A percentile compares a stretch with the other conserved stretches of the same genome.
Conservation (phyloP, 257 asterid species). For the Solanum sitiens region DNA sequence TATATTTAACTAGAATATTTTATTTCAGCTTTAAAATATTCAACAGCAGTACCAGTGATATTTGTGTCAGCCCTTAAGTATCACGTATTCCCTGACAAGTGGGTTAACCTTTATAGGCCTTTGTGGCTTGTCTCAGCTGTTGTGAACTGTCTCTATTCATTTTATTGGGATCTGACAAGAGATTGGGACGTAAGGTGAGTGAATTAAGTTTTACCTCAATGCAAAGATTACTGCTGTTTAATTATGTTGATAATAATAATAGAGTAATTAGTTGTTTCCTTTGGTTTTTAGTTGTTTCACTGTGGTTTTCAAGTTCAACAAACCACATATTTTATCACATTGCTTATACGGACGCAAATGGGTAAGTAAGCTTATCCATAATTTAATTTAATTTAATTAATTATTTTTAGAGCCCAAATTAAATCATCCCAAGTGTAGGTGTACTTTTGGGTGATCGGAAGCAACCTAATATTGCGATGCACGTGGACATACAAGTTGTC, state of each 20-base stretch:
- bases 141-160: slow-evolving; percentile 74
- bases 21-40: slow-evolving; percentile 85
- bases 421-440: slow-evolving; percentile 31
- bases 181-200: slow-evolving; percentile 96
- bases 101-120: slow-evolving; percentile 69
- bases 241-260: too few species aligned
- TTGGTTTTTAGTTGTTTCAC: slow-evolving; percentile 51
- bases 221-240: too few species aligned
- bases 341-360: slow-evolving; percentile 70
- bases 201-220: neutral
- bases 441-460: slow-evolving; percentile 70
- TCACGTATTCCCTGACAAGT: slow-evolving; percentile 69
- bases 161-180: slow-evolving; percentile 89
- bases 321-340: slow-evolving; percentile 45
- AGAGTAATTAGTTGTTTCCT: too few species aligned
- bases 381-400: neutral
- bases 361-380: slow-evolving; percentile 65
- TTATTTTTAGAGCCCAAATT: neutral
- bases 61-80: slow-evolving; percentile 90
- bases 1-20: neutral
- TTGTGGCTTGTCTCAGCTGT: slow-evolving; percentile 86
- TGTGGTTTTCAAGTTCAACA: slow-evolving; percentile 83
- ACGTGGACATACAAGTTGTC: slow-evolving; percentile 98
- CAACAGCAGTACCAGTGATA: slow-evolving; percentile 89
- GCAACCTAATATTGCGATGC: slow-evolving; percentile 82